Percentiles rank a stretch among this genome's conserved stretches.
These are phyloP conservation scores for Paraconiothyrium sp. DNA, from an alignment of 2,329 filamentous ascomycete genomes.

Conservation along the genomic window DNA sequence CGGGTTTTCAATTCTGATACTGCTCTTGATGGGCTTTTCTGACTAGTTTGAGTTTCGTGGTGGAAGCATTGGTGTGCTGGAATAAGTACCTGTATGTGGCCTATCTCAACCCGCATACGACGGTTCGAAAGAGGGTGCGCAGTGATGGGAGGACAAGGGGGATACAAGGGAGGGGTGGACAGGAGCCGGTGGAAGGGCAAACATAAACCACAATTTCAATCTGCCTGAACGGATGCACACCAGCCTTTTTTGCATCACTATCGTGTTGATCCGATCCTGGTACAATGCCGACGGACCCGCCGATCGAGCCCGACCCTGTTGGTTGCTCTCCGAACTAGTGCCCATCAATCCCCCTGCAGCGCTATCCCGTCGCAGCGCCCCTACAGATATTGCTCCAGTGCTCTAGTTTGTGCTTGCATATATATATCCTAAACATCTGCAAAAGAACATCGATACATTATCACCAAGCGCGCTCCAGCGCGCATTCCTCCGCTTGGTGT, in stretches of 20 bases:
- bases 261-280: slow-evolving; percentile 8
- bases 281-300: not conserved
- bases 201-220: not conserved
- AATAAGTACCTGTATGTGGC: not conserved
- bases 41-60: not conserved
- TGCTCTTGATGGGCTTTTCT: not conserved
- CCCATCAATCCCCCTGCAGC: not conserved
- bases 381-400: not conserved
- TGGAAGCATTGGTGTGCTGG: not conserved
- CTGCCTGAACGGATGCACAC: not conserved
- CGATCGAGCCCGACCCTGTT: slow-evolving; percentile 1
- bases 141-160: not conserved
- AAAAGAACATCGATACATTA: not conserved
- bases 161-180: not conserved
- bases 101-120: not conserved
- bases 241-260: not conserved
- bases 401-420: too few species aligned
- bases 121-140: not conserved
- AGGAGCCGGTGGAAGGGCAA: too few species aligned
- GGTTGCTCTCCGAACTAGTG: not conserved
- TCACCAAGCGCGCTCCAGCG: slow-evolving; percentile 1
- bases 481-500: slow-evolving; percentile 18
- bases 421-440: too few species aligned
- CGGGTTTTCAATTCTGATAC: not conserved
- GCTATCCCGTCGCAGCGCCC: too few species aligned